phyloP scores from a whole-genome alignment of 1,139 yeast species.

The Lodderomyces jiufengensis region DNA sequence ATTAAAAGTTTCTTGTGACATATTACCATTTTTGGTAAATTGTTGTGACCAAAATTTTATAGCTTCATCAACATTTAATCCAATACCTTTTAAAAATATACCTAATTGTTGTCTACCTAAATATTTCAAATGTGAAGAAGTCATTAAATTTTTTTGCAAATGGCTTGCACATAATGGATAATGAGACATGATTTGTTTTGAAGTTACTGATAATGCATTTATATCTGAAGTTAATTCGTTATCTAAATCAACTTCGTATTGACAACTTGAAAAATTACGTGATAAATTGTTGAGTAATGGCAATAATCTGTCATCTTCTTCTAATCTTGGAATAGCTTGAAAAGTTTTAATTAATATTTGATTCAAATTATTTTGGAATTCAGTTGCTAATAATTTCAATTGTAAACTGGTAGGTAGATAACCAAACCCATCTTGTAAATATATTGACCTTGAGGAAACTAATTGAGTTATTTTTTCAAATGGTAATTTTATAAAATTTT shows the following conservation, averaged over 20 bases:
- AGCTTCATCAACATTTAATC: constrained; percentile 84
- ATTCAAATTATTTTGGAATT: constrained; percentile 55
- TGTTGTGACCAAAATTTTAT: constrained; percentile 77
- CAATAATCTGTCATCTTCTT: constrained; percentile 85
- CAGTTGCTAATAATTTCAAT: constrained; percentile 61
- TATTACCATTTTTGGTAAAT: constrained; percentile 51
- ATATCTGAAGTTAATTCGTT: constrained; percentile 46
- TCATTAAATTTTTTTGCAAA: constrained; percentile 57
- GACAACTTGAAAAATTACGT: constrained; percentile 62
- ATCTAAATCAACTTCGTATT: constrained; percentile 40
- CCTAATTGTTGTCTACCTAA: constrained; percentile 84
- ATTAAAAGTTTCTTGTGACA: constrained; percentile 71
- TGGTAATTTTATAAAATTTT: constrained; percentile 74
- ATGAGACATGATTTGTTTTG: constrained; percentile 53
- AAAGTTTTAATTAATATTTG: constrained; percentile 63
- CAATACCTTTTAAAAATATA: constrained; percentile 83
- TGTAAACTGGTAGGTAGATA: constrained; percentile 85
- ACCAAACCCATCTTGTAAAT: constrained; percentile 65
- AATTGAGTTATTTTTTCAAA: constrained; percentile 81
- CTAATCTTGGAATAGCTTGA: constrained; percentile 76
- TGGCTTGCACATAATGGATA: constrained; percentile 82
- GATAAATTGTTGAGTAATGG: constrained; percentile 81
- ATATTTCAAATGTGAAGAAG: constrained; percentile 72
- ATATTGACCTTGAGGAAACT: constrained; percentile 67
- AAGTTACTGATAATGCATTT: constrained; percentile 59